phyloP scores from a whole-genome alignment of 257 asterid species.

The Eustoma russellianum region DNA sequence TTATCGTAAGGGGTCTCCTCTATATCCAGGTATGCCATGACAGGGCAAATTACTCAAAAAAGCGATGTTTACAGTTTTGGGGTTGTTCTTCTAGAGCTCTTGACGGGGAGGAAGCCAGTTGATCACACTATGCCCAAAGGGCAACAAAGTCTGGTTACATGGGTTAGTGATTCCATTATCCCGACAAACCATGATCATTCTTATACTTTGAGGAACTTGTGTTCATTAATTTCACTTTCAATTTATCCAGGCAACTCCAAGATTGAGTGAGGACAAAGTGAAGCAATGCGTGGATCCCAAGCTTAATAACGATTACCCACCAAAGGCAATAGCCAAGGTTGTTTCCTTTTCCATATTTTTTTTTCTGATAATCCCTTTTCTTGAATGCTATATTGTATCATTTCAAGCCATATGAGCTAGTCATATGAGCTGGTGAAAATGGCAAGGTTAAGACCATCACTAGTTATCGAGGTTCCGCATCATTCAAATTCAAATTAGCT shows the following conservation, averaged over 20 bases:
- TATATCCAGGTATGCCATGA: slow-evolving; percentile 67
- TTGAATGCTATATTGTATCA: too few species aligned
- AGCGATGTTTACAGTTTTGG: slow-evolving; percentile 89
- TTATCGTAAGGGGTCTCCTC: not conserved
- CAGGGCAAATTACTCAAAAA: slow-evolving; percentile 81
- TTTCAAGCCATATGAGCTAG: too few species aligned
- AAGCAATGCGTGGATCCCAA: slow-evolving; percentile 86
- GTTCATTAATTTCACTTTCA: not conserved
- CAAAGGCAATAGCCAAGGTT: slow-evolving; percentile 88
- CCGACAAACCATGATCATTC: too few species aligned
- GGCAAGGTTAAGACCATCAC: too few species aligned
- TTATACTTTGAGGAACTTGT: not conserved
- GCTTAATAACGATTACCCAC: slow-evolving; percentile 62
- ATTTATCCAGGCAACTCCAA: slow-evolving; percentile 68
- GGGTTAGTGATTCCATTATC: slow-evolving; percentile 29
- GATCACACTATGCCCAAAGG: slow-evolving; percentile 98
- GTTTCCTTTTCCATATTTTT: not conserved
- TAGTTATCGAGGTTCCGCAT: too few species aligned
- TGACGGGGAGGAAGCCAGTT: slow-evolving; percentile 84
- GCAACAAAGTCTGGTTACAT: slow-evolving; percentile 82
- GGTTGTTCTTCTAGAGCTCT: slow-evolving; percentile 65
- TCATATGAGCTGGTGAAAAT: too few species aligned
- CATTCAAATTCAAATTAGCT: too few species aligned
- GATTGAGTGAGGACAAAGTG: slow-evolving; percentile 90
- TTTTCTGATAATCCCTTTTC: not conserved